Base-by-base conservation (phyloP, 169 alveolate species). In the Eimeria tenella region DNA sequence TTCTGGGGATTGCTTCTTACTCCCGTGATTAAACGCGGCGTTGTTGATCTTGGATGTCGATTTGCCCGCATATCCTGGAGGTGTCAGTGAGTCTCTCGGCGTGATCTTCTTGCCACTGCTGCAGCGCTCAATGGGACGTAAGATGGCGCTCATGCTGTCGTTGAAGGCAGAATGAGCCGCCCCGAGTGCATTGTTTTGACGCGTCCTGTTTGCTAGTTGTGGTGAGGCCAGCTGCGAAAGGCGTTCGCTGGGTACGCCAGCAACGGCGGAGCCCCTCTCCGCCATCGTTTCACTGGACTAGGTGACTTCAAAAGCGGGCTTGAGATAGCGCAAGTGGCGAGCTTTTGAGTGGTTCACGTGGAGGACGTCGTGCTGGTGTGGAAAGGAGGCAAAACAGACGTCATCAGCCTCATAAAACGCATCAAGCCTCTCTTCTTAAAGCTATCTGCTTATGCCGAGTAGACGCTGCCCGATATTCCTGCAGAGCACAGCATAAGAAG, bases 201-300 rank as follows among this genome's bases (percentile, higher is more conserved):
- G 91, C 1, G 17, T 19, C 63, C 79, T 60, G 65, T 60, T 70
- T 21, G 11, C 55, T n/a, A 84, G 79, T 71, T 84, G 91, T 5
- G 91, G 91, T n/a, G 91, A 58, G 23, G 91, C 91, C 91, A 84
- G 21, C 81, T 60, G 79, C 52, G 91, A 58, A 60, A 84, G 91
- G 50, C 91, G 91, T 17, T 58, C 81, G 71, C 91, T 84, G 81
- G 91, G 91, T 25, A 84, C 60, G 11, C 91, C 91, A 1, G 91
- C 91, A 42, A 84, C 91, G 8, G 63, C 79, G 5, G 13, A 25
- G 5, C 42, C 91, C 31, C 81, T 5, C 49, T 84, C 63, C 1
- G 60, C 81, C 79, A 84, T 84, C 50, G 13, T 84, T 50, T 23
- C 21, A 21, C 9, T 31, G 42, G 42, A 31, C 42, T 31, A 31